phyloP scores from a whole-genome alignment of 139 green algal species.

The Nannochloris sp. region DNA sequence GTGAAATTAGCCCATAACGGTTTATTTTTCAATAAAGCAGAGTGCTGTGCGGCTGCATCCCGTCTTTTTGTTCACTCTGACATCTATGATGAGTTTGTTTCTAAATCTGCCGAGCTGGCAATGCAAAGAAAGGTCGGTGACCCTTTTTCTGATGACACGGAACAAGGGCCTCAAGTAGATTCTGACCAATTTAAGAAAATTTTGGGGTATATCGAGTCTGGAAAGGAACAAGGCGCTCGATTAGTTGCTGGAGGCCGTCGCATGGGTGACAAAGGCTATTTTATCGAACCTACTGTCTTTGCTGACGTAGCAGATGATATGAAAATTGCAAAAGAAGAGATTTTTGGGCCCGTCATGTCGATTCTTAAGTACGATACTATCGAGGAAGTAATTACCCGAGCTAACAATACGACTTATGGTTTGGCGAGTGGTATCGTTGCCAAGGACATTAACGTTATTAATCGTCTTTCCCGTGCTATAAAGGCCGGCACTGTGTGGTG shows the following conservation, averaged over 20 bases:
- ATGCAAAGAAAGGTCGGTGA: constrained; percentile 56
- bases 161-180: constrained; percentile 58
- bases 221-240: constrained; percentile 38
- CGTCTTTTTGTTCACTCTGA: constrained; percentile 61
- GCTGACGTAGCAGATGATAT: constrained; percentile 30
- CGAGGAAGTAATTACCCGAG: constrained; percentile 67
- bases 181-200: constrained; percentile 66
- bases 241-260: constrained; percentile 27
- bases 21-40: constrained; percentile 88
- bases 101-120: constrained; percentile 8
- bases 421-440: constrained; percentile 93
- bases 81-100: constrained; percentile 46
- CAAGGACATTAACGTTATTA: constrained; percentile 64
- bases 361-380: constrained; percentile 62
- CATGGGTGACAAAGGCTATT: constrained; percentile 50
- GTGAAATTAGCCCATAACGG: constrained; percentile 38
- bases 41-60: constrained; percentile 96
- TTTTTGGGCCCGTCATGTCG: constrained; percentile 84
- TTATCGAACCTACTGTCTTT: constrained; percentile 84
- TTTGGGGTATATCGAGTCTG: constrained; percentile 32
- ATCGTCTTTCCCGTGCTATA: constrained; percentile 73
- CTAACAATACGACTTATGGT: constrained; percentile 86
- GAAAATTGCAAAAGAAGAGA: constrained; percentile 82
- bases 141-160: constrained; percentile 46
- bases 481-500: constrained; percentile 94